Percentiles rank a stretch among this genome's conserved stretches.
Evolutionary conservation across 805 yeast species (phyloP).

Genomic region (Candida jianshihensis): DNA sequence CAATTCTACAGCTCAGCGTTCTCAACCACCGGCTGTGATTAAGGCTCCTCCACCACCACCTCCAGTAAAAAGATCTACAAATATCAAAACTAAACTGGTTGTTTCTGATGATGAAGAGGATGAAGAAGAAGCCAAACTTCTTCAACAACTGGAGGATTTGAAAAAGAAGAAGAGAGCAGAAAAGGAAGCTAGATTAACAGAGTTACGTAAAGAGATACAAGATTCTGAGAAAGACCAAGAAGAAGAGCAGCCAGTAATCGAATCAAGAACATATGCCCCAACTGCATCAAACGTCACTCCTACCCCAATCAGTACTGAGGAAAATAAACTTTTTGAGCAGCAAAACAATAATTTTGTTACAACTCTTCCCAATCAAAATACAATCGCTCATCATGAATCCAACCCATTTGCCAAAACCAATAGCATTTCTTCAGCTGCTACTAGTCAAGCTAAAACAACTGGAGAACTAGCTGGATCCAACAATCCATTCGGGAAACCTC

Average conservation of each 20-base stretch:
- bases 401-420: slow-evolving; percentile 20
- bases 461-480: slow-evolving; percentile 20
- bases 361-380: slow-evolving; percentile 9
- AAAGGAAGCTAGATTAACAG: slow-evolving; percentile 16
- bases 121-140: slow-evolving; percentile 42
- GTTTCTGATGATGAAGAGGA: slow-evolving; percentile 37
- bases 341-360: slow-evolving; percentile 11
- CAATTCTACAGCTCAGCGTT: no score
- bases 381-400: slow-evolving; percentile 16
- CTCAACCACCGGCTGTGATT: slow-evolving; percentile 5
- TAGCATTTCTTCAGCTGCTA: neutral
- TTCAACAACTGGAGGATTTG: slow-evolving; percentile 51
- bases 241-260: slow-evolving; percentile 15
- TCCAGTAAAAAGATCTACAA: slow-evolving; percentile 1
- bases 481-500: slow-evolving; percentile 56
- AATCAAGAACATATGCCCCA: slow-evolving; percentile 17
- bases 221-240: slow-evolving; percentile 40
- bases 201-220: slow-evolving; percentile 52
- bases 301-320: slow-evolving; percentile 7
- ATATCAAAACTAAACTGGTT: slow-evolving; percentile 5
- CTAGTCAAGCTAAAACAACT: slow-evolving; percentile 5
- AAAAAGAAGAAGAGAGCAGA: slow-evolving; percentile 34
- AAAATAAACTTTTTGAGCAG: no score
- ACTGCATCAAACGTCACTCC: slow-evolving; percentile 7
- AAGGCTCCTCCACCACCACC: slow-evolving; percentile 11